Conservation (phyloP, 441 rosid species). For the Capsella rubella region DNA sequence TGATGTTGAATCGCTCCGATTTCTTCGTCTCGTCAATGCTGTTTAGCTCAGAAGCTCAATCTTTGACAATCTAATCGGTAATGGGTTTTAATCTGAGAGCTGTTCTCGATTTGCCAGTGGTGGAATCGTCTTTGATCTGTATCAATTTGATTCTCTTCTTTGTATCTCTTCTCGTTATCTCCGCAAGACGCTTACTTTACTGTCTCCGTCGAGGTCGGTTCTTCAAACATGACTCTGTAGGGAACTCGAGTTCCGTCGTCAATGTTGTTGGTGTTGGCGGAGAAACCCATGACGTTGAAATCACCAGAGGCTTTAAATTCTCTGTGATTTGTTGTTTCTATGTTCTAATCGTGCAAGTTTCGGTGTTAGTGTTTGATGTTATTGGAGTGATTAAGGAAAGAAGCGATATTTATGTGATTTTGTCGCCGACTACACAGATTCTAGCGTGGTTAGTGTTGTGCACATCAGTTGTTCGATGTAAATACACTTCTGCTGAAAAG, state of each 20-base stretch:
- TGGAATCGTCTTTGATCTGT: neutral
- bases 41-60: neutral
- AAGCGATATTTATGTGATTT: neutral
- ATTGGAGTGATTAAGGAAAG: neutral
- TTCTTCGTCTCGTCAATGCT: neutral
- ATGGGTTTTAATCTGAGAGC: neutral
- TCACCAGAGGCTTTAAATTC: neutral
- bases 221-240: neutral
- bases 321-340: neutral
- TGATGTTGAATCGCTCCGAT: neutral
- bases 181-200: neutral
- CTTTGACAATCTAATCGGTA: neutral
- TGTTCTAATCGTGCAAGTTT: neutral
- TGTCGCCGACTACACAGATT: neutral
- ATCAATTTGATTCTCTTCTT: neutral
- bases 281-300: neutral
- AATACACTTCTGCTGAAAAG: neutral
- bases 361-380: neutral
- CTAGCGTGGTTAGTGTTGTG: neutral
- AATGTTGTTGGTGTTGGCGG: neutral
- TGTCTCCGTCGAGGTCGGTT: neutral
- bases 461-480: conserved; percentile 1
- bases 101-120: neutral
- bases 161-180: neutral
- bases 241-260: neutral